Evolutionary conservation across 257 asterid species (phyloP), one percentile per base, ranked within the genome.

Genomic region (Thymus quinquecostatus): DNA sequence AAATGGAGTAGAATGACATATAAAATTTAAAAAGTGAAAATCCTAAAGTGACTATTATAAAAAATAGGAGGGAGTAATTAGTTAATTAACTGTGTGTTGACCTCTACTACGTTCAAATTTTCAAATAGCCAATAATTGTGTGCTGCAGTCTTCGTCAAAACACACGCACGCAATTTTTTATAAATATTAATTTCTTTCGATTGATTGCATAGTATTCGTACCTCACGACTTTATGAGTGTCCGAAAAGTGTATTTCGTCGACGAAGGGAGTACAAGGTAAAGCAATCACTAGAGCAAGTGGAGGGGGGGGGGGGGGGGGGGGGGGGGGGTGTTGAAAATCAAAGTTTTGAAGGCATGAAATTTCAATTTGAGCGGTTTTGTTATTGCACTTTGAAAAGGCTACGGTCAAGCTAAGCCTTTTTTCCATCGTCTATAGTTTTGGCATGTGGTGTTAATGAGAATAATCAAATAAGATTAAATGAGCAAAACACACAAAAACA

Each of bases 121-220:
- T 68, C 2, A 67, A 36, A 6, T 36, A 6, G 51, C 75, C 68
- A 70, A 45, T 59, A 30, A 70, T 48, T 70, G 68, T 33, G 68
- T 47, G 75, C 75, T 14, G 10, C 67, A 21, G 9, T 8, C 21
- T 4, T 34, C 9, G 61, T 59, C 75, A 60, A 70, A 34, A 48
- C 2, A 40, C 67, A 41, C 51, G 14, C 21, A 21, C 21, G 21
- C 21, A 21, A 0, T 21, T 21, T 21, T 21, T 21, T 21, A 21
- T 21, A 21, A 21, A 21, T 21, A 21, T 21, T 21, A 21, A 21
- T 21, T 21, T 21, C 21, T 21, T 21, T 0, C 21, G 0, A 21
- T 21, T 21, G 21, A 21, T 21, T 21, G 21, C 21, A 21, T 21
- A 21, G 21, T 21, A 21, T 21, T 21, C 21, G 21, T 21, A 21